A percentile compares a stretch with the other conserved stretches of the same genome.
Evolutionary conservation across 768 basidiomycete species (phyloP).

Genomic region (Boletus rubropictus): DNA sequence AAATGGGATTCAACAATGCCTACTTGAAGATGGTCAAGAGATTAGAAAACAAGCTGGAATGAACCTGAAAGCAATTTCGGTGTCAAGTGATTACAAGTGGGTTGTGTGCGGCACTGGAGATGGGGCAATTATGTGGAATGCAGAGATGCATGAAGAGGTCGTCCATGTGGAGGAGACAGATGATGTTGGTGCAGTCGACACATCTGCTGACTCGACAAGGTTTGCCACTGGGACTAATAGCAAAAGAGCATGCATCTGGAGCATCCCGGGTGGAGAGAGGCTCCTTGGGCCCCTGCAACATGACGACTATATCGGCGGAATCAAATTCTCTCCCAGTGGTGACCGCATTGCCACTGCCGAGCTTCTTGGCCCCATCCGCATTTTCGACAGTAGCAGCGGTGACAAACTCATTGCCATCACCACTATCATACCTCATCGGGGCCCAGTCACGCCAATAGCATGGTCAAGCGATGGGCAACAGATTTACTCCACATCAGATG

Average conservation of each 20-base stretch:
- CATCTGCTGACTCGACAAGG: neutral
- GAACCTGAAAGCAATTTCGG: neutral
- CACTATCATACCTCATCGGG: no score
- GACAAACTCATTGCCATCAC: neutral
- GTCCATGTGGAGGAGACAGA: neutral
- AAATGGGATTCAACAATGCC: neutral
- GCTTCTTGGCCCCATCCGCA: rapidly evolving
- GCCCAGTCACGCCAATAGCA: neutral
- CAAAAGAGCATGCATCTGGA: neutral
- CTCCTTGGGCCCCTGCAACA: neutral
- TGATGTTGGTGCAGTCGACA: neutral
- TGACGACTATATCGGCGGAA: neutral
- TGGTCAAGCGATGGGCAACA: neutral
- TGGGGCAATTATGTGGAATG: neutral
- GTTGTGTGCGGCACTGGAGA: neutral
- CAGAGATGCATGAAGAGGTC: neutral
- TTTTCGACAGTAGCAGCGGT: neutral
- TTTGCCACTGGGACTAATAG: neutral
- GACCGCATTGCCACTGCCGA: neutral
- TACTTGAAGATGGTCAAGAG: neutral
- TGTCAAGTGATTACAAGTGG: neutral
- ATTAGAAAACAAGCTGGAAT: neutral
- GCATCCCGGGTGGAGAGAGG: neutral
- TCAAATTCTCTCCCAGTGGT: neutral
- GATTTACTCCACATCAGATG: neutral